Evolutionary conservation across 2,329 filamentous ascomycete species (phyloP).

Genomic region (Diaporthe sp.): DNA sequence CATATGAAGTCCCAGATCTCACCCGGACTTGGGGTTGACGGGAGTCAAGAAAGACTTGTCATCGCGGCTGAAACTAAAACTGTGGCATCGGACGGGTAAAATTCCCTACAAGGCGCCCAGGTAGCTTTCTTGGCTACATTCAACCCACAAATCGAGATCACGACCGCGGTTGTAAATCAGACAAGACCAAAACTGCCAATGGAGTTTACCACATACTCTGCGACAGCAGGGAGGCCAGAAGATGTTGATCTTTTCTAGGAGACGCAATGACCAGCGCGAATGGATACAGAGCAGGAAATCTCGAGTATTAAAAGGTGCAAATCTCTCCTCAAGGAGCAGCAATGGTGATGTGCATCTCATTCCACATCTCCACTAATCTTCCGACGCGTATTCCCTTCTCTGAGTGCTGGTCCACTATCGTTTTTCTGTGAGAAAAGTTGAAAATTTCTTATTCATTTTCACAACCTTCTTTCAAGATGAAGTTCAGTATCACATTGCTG

Average conservation of each 20-base stretch:
- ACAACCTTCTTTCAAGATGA: background rate
- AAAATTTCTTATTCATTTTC: background rate
- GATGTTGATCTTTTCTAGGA: background rate
- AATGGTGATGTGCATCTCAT: background rate
- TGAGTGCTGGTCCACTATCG: conserved; percentile 19
- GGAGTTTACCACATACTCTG: background rate
- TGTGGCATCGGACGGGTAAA: conserved; percentile 10
- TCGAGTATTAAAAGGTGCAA: background rate
- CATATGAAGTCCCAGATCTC: conserved; percentile 5
- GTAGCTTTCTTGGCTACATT: background rate
- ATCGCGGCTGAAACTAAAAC: background rate
- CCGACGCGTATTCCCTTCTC: background rate
- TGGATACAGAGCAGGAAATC: background rate
- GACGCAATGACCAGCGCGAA: background rate
- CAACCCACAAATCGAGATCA: background rate
- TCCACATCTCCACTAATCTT: background rate
- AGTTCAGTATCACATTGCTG: background rate
- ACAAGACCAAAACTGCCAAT: conserved; percentile 26
- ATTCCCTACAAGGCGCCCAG: background rate
- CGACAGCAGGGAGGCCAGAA: background rate
- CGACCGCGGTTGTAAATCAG: background rate
- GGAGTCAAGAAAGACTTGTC: conserved; percentile 20
- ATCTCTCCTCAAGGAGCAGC: background rate
- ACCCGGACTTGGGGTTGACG: background rate
- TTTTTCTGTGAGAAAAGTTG: background rate